phyloP scores from a whole-genome alignment of 305 asterid species.

The Ilex paraguariensis region DNA sequence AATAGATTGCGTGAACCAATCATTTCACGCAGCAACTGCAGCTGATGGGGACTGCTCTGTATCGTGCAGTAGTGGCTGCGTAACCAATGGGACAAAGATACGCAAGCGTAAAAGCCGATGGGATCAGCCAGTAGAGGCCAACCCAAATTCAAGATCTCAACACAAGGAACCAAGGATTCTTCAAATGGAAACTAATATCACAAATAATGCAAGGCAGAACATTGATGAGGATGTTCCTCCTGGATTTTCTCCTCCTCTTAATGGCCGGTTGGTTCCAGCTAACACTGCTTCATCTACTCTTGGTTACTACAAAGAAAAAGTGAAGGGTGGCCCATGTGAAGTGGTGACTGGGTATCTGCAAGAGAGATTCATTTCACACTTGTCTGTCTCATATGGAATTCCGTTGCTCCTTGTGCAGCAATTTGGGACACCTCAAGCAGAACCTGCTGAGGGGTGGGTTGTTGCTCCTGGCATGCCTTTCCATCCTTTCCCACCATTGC shows the following conservation, averaged over 20 bases:
- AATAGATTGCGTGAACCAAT: conserved; percentile 21
- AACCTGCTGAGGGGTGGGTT: conserved; percentile 36
- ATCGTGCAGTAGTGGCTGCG: conserved; percentile 20
- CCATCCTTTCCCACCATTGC: conserved; percentile 81
- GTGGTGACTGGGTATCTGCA: conserved; percentile 41
- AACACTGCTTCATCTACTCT: conserved; percentile 21
- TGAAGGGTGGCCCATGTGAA: conserved; percentile 29
- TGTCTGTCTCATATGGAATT: conserved; percentile 64
- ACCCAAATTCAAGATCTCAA: conserved; percentile 23
- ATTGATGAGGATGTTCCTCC: conserved; percentile 64
- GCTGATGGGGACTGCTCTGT: conserved; percentile 32
- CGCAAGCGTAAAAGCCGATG: conserved; percentile 90
- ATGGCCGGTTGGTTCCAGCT: conserved; percentile 23
- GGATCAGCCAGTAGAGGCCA: conserved; percentile 52
- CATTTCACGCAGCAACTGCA: conserved; percentile 24
- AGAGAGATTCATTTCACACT: conserved; percentile 47
- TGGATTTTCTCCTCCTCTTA: conserved; percentile 57
- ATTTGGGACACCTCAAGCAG: conserved; percentile 36
- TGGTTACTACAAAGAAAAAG: conserved; percentile 22
- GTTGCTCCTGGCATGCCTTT: conserved; percentile 74
- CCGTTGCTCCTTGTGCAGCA: conserved; percentile 49
- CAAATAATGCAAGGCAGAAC: conserved; percentile 25
- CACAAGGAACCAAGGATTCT: background rate
- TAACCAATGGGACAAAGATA: conserved; percentile 26
- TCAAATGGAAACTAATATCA: conserved; percentile 21